phyloP scores from a whole-genome alignment of 352 stramenopile species.

The Pythium aphanidermatum region DNA sequence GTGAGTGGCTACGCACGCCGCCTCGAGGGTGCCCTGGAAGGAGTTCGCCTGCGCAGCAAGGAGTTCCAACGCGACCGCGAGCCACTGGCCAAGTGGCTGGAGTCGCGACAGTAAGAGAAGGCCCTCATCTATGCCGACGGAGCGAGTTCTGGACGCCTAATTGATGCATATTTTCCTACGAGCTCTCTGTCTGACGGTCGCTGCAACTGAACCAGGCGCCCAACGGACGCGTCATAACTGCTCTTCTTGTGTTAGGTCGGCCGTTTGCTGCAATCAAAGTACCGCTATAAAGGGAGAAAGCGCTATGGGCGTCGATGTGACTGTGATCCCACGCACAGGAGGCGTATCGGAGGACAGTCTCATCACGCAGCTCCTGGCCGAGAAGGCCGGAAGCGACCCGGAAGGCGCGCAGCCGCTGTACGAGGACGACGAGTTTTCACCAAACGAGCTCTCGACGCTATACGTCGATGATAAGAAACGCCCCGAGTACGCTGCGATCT shows the following conservation, averaged over 20 bases:
- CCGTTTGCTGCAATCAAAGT: no score
- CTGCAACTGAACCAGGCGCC: no score
- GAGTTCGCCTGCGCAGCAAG: slow-evolving; percentile 47
- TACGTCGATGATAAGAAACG: slow-evolving; percentile 52
- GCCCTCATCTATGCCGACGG: no score
- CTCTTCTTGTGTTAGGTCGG: no score
- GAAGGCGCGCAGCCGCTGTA: slow-evolving; percentile 21
- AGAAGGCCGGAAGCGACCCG: not conserved
- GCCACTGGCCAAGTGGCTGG: slow-evolving; percentile 46
- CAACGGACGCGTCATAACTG: no score
- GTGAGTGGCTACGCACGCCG: slow-evolving; percentile 45
- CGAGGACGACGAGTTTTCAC: slow-evolving; percentile 53
- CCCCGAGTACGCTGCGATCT: slow-evolving; percentile 46
- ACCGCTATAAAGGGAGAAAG: not conserved
- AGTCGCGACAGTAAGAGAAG: slow-evolving; percentile 1
- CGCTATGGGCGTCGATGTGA: slow-evolving; percentile 8
- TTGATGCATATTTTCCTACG: no score
- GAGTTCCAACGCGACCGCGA: slow-evolving; percentile 47
- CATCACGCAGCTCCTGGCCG: slow-evolving; percentile 23
- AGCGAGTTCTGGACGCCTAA: no score
- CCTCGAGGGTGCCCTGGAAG: slow-evolving; percentile 51
- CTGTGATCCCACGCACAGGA: slow-evolving; percentile 10
- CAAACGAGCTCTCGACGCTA: slow-evolving; percentile 33
- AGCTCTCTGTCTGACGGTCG: no score
- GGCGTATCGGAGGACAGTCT: slow-evolving; percentile 38